phyloP scores from a whole-genome alignment of 306 rosid species.

The Trifolium dubium region DNA sequence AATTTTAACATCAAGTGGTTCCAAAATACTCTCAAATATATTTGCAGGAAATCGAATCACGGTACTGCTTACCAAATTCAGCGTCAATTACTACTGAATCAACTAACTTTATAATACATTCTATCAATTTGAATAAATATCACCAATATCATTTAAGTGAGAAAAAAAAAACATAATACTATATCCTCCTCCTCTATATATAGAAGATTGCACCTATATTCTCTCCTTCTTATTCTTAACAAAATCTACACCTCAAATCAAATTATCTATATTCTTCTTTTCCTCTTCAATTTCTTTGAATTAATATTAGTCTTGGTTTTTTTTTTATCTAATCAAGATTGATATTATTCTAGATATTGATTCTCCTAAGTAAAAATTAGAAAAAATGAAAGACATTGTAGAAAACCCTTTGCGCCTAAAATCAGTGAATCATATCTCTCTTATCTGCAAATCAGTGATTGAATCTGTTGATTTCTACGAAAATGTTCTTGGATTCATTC shows the following conservation, averaged over 20 bases:
- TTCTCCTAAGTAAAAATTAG: background rate
- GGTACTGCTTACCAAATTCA: too few species aligned
- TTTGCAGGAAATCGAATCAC: too few species aligned
- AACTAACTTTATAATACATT: too few species aligned
- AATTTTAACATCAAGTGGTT: too few species aligned
- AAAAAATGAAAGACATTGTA: constrained; percentile 65
- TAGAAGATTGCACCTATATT: background rate
- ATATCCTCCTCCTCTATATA: constrained; percentile 26
- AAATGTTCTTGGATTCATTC: constrained; percentile 80
- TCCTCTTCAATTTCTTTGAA: background rate
- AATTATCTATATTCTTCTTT: background rate
- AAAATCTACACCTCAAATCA: background rate
- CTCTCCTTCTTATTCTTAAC: background rate
- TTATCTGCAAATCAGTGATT: constrained; percentile 64
- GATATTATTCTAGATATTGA: background rate
- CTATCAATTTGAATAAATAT: too few species aligned
- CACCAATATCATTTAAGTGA: too few species aligned
- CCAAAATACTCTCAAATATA: too few species aligned
- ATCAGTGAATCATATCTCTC: constrained; percentile 89
- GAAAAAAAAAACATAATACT: too few species aligned
- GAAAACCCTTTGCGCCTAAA: constrained; percentile 84
- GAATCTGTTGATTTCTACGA: constrained; percentile 74
- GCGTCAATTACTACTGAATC: too few species aligned
- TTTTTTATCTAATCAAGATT: background rate
- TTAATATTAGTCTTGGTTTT: background rate